A percentile compares a stretch with the other conserved stretches of the same genome.
Evolutionary conservation across 1,284 basidiomycete species (phyloP).

Genomic region (Gastroboletus turbinatus): DNA sequence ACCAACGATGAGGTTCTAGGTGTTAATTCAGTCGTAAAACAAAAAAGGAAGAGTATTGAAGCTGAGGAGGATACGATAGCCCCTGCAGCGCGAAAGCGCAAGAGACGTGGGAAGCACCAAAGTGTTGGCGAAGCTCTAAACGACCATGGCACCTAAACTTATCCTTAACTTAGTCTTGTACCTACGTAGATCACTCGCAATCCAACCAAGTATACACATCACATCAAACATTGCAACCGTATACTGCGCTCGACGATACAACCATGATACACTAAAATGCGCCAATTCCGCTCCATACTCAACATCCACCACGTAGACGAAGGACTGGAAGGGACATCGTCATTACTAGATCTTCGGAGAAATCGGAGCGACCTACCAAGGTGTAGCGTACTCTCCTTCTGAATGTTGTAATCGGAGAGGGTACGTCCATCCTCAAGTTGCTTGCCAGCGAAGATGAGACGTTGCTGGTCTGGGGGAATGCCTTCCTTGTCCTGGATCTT

Average conservation of each 20-base stretch:
- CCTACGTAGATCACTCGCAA: not conserved
- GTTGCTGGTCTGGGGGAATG: conserved; percentile 71
- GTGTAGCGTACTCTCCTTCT: conserved; percentile 72
- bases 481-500: conserved; percentile 81
- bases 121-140: not conserved
- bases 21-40: not conserved
- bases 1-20: not conserved
- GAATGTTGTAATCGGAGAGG: conserved; percentile 66
- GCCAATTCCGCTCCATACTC: conserved; percentile 1
- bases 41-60: conserved; percentile 25
- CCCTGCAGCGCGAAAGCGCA: conserved; percentile 31
- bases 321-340: conserved; percentile 50
- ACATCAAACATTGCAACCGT: not conserved
- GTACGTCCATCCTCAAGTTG: conserved; percentile 71
- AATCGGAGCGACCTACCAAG: conserved; percentile 38
- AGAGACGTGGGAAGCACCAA: conserved; percentile 32
- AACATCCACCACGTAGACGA: conserved; percentile 72
- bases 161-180: not conserved
- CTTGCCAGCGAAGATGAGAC: conserved; percentile 77
- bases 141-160: not conserved
- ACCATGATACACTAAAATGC: not conserved
- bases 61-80: conserved; percentile 9
- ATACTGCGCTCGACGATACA: not conserved
- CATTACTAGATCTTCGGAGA: conserved; percentile 39
- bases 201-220: not conserved